A percentile compares a stretch with the other conserved stretches of the same genome.
phyloP scores from a whole-genome alignment of 2,329 filamentous ascomycete species.

The Botryotinia globosa region DNA sequence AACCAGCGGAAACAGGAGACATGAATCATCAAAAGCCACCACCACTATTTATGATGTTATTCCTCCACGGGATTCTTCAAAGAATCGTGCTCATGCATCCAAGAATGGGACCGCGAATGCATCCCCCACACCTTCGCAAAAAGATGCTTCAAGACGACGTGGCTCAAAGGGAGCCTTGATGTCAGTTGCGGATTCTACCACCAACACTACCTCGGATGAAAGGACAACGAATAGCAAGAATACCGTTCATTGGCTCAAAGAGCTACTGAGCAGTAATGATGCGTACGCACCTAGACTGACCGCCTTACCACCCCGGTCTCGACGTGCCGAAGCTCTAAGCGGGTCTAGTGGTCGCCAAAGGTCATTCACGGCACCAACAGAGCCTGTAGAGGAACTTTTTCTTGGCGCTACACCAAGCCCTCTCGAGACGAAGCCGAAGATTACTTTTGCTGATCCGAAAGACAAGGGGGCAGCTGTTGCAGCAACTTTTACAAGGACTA shows the following conservation, averaged over 20 bases:
- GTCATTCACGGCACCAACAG: constrained; percentile 23
- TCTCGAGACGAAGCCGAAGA: constrained; percentile 11
- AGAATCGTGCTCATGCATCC: constrained; percentile 21
- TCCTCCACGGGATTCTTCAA: constrained; percentile 26
- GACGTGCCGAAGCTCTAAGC: constrained; percentile 19
- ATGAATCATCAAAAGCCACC: constrained; percentile 18
- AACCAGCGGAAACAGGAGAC: constrained; percentile 18
- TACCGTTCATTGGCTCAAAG: constrained; percentile 35
- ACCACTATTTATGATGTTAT: constrained; percentile 15
- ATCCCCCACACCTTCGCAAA: constrained; percentile 17
- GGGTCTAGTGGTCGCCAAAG: constrained; percentile 17
- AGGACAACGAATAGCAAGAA: constrained; percentile 25
- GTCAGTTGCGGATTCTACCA: constrained; percentile 8
- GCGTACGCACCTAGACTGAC: constrained; percentile 35
- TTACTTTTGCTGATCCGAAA: constrained; percentile 11
- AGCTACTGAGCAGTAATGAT: constrained; percentile 31
- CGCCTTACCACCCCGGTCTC: constrained; percentile 31
- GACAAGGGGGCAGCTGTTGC: constrained; percentile 26
- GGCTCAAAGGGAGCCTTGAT: constrained; percentile 6
- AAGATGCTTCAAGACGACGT: neutral
- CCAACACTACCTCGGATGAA: constrained; percentile 20
- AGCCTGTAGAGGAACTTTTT: constrained; percentile 24
- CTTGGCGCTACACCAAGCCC: constrained; percentile 22
- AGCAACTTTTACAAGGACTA: constrained; percentile 38
- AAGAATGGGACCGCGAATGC: constrained; percentile 20